Base-by-base conservation (phyloP, 2,329 filamentous ascomycete species). In the Fusarium acutatum region DNA sequence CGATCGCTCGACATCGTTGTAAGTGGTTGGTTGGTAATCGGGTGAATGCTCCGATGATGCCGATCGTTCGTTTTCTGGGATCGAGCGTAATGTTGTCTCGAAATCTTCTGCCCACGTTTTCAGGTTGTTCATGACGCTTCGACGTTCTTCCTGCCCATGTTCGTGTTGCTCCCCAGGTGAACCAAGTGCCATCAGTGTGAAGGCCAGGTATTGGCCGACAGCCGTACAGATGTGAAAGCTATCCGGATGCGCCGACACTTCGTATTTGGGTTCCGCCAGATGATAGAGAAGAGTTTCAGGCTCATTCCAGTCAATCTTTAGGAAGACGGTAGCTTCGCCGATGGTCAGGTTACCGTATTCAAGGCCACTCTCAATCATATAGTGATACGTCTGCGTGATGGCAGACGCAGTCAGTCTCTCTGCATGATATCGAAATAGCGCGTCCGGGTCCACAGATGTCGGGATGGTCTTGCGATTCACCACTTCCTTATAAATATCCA, bases 361-460 rank as follows among this genome's bases (percentile, higher is more conserved):
- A 12, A 86, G 78, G 1, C 86, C 83, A 20, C 77, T 78, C 56
- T 84, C 73, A 17, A 88, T 81, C 82, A 88, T 88, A 75, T 88
- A 87, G 40, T 85, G 81, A 72, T 85, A 88, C 2, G 81, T 83
- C 76, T 88, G 83, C 9, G 84, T 84, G 41, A 88, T 76, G 18
- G 85, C 82, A 30, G 85, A 82, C 14, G 82, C 80, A 0, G 83
- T 78, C 10, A 85, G 78, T 66, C 75, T 81, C 59, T 83, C 81
- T 24, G 81, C 81, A 38, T 80, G 69, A 49, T 84, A 81, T 43
- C 79, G 66, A 49, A 82, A 82, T 11, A 69, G 79, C 20, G 79
- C 81, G 9, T 80, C 79, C 37, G 69, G 76, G 64, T 80, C 69
- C 2, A 50, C 50, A 3, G 56, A 65, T 22, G 73, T 81, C 1